Evolutionary conservation across 2,329 filamentous ascomycete species (phyloP), one percentile per base, ranked within the genome.

Genomic region (Blastomyces gilchristii): DNA sequence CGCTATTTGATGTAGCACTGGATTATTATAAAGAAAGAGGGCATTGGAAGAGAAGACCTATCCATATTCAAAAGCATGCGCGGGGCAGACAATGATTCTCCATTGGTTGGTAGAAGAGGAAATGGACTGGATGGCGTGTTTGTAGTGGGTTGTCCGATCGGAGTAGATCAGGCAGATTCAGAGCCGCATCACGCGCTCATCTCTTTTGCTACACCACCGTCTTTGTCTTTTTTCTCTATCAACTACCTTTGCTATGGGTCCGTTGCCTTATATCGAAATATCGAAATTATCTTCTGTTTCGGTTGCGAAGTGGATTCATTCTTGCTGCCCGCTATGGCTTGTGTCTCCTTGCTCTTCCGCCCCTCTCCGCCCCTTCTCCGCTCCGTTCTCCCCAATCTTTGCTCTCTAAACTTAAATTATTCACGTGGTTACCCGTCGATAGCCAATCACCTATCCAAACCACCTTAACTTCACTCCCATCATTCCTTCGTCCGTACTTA

Each of bases 161-260:
- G 59, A 14, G 49, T 31, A 53, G 47, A 9, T 50, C 37, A 50
- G 28, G 22, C 52, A 47, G 22, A 7, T 34, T 52, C 52, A 62
- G 60, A 57, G 60, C 60, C 60, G 50, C 60, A 57, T 57, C 52
- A 9, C 39, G 18, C 14, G 18, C 14, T 45, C n/a, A 18, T 45
- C 14, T 52, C 25, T 18, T 12, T 22, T 37, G 2, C 28, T 62
- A 7, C 25, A 22, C 37, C 28, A 14, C 31, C 39, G 14, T 62
- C 34, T 22, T 37, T 22, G 22, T 22, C 5, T 18, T 41, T 22
- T 54, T 9, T 14, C 37, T 16, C 49, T 41, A n/a, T 22, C 37
- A 25, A 4, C 56, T 12, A 4, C 11, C 39, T 16, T 58, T n/a
- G 37, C 39, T 47, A 16, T 52, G 18, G 18, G 18, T 56, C 22